A percentile compares a stretch with the other conserved stretches of the same genome.
These are phyloP conservation scores for Backusella luteola DNA, from an alignment of 192 early-diverging fungal genomes.

Conservation along the genomic window DNA sequence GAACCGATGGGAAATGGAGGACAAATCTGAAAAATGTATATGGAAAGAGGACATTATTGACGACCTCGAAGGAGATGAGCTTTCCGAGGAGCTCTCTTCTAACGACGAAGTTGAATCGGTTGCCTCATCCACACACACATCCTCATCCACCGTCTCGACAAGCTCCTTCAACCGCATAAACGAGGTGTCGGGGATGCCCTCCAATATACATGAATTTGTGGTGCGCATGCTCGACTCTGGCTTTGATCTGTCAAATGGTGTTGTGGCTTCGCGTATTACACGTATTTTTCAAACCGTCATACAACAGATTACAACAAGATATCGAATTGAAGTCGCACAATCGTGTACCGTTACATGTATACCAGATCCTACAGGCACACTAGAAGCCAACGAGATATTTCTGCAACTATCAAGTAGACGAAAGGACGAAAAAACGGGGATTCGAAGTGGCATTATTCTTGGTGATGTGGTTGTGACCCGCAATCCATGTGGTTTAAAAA, in stretches of 20 bases:
- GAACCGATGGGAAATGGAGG: slow-evolving; percentile 16
- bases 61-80: background rate
- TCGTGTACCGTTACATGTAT: slow-evolving; percentile 34
- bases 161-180: background rate
- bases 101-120: background rate
- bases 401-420: slow-evolving; percentile 30
- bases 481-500: slow-evolving; percentile 63
- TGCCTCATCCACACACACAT: background rate
- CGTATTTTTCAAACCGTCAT: slow-evolving; percentile 13
- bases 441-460: slow-evolving; percentile 24
- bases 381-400: slow-evolving; percentile 25
- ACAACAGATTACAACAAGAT: slow-evolving; percentile 18
- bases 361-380: slow-evolving; percentile 34
- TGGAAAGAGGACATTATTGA: slow-evolving; percentile 8
- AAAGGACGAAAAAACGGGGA: slow-evolving; percentile 26
- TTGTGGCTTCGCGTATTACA: slow-evolving; percentile 28
- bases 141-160: background rate
- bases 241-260: slow-evolving; percentile 27
- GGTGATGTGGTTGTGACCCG: slow-evolving; percentile 45
- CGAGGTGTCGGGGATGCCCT: slow-evolving; percentile 23
- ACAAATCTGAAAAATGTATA: background rate
- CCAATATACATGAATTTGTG: slow-evolving; percentile 12
- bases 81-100: background rate
- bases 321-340: slow-evolving; percentile 21
- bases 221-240: slow-evolving; percentile 34